Conservation (phyloP, 2,329 filamentous ascomycete genomes). For the Onygenales sp. region DNA sequence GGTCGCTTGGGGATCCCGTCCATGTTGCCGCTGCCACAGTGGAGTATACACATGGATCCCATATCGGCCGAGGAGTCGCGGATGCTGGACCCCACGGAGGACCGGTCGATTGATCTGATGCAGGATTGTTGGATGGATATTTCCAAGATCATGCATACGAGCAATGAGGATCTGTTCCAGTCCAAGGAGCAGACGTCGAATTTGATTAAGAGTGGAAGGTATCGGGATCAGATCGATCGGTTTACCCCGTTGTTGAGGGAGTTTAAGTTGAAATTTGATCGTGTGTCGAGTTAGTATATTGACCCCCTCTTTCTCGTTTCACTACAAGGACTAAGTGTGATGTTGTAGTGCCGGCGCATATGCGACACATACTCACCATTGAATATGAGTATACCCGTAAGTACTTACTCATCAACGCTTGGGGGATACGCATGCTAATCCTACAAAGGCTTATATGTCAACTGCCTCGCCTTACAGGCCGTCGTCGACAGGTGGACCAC, state of each 20-base stretch:
- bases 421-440: constrained; percentile 7
- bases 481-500: constrained; percentile 87
- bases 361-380: constrained; percentile 72
- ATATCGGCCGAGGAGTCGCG: constrained; percentile 16
- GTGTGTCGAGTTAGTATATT: constrained; percentile 44
- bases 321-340: background rate
- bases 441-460: constrained; percentile 60
- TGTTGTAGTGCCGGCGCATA: constrained; percentile 42
- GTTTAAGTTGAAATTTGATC: constrained; percentile 76
- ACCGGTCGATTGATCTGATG: constrained; percentile 45
- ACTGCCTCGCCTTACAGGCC: constrained; percentile 86
- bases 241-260: constrained; percentile 69
- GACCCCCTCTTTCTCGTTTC: background rate
- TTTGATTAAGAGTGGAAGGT: constrained; percentile 77
- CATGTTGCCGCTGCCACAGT: constrained; percentile 61
- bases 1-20: constrained; percentile 86
- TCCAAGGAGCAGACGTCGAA: constrained; percentile 81
- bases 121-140: constrained; percentile 89
- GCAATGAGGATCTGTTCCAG: constrained; percentile 79
- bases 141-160: constrained; percentile 82
- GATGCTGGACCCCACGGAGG: constrained; percentile 11
- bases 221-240: constrained; percentile 68
- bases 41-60: constrained; percentile 30
- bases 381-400: constrained; percentile 89
- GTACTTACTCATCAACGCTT: constrained; percentile 11